A percentile compares a stretch with the other conserved stretches of the same genome.
Evolutionary conservation across 2,329 filamentous ascomycete genomes (phyloP).

Genomic region (Cladosporium sp.): DNA sequence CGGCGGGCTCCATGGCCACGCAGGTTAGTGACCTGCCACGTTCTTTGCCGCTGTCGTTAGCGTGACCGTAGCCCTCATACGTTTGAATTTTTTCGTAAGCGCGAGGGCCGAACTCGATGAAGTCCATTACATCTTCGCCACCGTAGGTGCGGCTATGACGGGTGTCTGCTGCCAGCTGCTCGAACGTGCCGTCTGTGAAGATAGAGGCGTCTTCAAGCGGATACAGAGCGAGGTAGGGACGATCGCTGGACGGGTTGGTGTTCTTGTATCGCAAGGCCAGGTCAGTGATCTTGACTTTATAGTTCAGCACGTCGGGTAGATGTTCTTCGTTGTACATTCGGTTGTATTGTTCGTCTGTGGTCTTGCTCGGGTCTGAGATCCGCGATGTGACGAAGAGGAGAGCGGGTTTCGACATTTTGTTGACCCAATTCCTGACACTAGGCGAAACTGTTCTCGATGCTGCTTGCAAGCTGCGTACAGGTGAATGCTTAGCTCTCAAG

Average conservation of each 20-base stretch:
- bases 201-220: slow-evolving; percentile 11
- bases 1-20: slow-evolving; percentile 22
- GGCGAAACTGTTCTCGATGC: too few relatives aligned
- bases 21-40: slow-evolving; percentile 13
- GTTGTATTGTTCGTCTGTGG: slow-evolving; percentile 2
- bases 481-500: too few relatives aligned
- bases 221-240: slow-evolving; percentile 20
- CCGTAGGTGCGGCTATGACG: slow-evolving; percentile 12
- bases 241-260: slow-evolving; percentile 8
- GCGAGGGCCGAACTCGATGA: slow-evolving; percentile 14
- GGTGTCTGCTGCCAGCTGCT: slow-evolving; percentile 10
- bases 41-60: slow-evolving; percentile 1
- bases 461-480: too few relatives aligned
- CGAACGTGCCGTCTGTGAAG: slow-evolving; percentile 10
- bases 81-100: slow-evolving; percentile 19
- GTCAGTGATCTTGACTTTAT: slow-evolving; percentile 2
- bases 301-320: slow-evolving; percentile 11
- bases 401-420: not conserved
- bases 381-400: slow-evolving; percentile 2
- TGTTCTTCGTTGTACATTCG: slow-evolving; percentile 16
- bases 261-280: slow-evolving; percentile 19
- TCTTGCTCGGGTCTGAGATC: not conserved
- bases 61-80: slow-evolving; percentile 16
- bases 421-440: too few relatives aligned
- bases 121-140: slow-evolving; percentile 11